Conservation (phyloP, 495 filamentous ascomycete genomes). For the Annulohypoxylon stygium region DNA sequence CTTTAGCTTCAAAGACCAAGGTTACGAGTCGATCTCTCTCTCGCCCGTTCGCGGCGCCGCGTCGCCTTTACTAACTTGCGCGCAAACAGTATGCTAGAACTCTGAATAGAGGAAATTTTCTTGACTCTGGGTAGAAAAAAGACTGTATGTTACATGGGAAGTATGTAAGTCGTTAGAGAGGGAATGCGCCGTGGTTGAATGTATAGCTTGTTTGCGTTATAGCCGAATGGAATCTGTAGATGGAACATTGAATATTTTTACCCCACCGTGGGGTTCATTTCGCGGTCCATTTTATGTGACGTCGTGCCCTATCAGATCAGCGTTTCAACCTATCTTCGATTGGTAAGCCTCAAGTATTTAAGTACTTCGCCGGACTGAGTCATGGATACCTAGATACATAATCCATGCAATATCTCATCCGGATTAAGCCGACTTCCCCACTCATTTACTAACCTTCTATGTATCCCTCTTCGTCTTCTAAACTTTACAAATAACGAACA, state of each 20-base stretch:
- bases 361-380: constrained; percentile 12
- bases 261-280: constrained; percentile 50
- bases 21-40: background rate
- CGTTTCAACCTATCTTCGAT: background rate
- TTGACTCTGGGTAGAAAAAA: background rate
- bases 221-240: background rate
- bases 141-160: background rate
- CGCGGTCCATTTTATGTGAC: constrained; percentile 9
- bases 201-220: background rate
- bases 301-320: constrained; percentile 13
- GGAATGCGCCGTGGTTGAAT: constrained; percentile 6
- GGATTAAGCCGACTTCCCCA: constrained; percentile 17
- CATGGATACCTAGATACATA: background rate
- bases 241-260: constrained; percentile 43
- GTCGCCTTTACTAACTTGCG: background rate
- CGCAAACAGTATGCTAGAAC: background rate
- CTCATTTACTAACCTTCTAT: background rate
- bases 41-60: background rate
- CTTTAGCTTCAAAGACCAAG: constrained; percentile 3
- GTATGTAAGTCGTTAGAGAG: background rate
- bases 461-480: background rate
- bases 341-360: constrained; percentile 4
- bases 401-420: background rate
- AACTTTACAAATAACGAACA: background rate
- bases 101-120: background rate